phyloP scores from a whole-genome alignment of 2,329 filamentous ascomycete genomes.

The Trichoderma breve region DNA sequence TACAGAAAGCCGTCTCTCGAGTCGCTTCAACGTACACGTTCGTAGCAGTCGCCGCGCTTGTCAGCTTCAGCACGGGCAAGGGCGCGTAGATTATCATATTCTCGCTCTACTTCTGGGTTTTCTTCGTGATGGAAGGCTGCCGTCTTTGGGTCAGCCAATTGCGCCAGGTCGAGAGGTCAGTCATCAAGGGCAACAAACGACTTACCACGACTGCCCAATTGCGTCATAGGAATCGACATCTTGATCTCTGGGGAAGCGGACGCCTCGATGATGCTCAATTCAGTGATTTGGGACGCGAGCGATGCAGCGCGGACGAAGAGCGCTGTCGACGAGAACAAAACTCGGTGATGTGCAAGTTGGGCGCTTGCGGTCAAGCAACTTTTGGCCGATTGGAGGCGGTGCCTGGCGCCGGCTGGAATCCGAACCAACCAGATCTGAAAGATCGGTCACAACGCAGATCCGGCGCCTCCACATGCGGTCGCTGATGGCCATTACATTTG shows the following conservation, averaged over 20 bases:
- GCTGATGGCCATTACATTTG: neutral
- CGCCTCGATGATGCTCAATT: neutral
- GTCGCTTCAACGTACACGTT: slow-evolving; percentile 52
- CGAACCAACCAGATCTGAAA: slow-evolving; percentile 18
- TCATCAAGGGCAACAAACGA: neutral
- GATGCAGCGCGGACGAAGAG: neutral
- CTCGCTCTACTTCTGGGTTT: slow-evolving; percentile 67
- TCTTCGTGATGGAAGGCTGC: slow-evolving; percentile 74
- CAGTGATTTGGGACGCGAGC: neutral
- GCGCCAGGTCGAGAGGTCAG: neutral
- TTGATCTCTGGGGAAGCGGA: slow-evolving; percentile 18
- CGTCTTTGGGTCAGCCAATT: slow-evolving; percentile 12
- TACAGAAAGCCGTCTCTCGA: neutral
- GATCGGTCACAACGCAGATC: slow-evolving; percentile 12
- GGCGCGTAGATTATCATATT: slow-evolving; percentile 88
- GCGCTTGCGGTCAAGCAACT: neutral
- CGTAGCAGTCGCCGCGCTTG: slow-evolving; percentile 76
- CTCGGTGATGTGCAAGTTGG: neutral
- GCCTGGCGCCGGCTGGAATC: slow-evolving; percentile 12
- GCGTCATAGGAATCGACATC: slow-evolving; percentile 40
- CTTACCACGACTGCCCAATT: slow-evolving; percentile 43
- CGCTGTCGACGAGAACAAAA: neutral
- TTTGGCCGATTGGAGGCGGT: slow-evolving; percentile 2
- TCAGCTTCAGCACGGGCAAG: slow-evolving; percentile 77
- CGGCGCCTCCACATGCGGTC: slow-evolving; percentile 1